Conservation (phyloP, 306 rosid genomes). For the Malus domestica region ASM211411v1 NC_041804.1:8963001-8963500, state of each 20-base stretch:
- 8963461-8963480: constrained; percentile 81
- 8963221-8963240: constrained; percentile 34
- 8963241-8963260: constrained; percentile 78
- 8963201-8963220: neutral
- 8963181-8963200: neutral
- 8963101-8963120: neutral
- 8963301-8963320: constrained; percentile 6
- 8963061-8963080: neutral
- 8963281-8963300: constrained; percentile 74
- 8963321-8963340: constrained; percentile 18
- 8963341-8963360: neutral
- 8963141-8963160: neutral
- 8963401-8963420: constrained; percentile 9
- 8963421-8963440: constrained; percentile 10
- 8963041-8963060: constrained; percentile 12
- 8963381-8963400: neutral
- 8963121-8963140: neutral
- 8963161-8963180: neutral
- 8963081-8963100: neutral
- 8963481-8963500: constrained; percentile 78
- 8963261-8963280: constrained; percentile 69
- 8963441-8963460: constrained; percentile 61
- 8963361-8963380: neutral
- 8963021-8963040: constrained; percentile 64
- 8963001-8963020: constrained; percentile 77